Conservation (phyloP, 2,329 filamentous ascomycete genomes). For the Cercospora citrullina region DNA sequence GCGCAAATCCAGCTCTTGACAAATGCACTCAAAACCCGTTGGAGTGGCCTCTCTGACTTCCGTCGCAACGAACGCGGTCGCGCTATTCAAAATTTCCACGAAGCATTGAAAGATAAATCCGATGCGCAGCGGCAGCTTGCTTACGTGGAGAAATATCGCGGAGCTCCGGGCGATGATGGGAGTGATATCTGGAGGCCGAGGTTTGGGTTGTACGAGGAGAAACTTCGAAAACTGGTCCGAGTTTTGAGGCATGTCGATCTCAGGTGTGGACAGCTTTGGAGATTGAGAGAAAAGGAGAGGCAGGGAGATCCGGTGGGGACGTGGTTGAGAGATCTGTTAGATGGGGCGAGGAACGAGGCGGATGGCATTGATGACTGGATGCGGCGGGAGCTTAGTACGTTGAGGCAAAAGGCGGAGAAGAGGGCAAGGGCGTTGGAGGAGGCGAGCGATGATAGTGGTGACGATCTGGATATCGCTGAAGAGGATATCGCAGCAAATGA, state of each 20-base stretch:
- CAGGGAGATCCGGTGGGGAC: neutral
- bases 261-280: neutral
- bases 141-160: neutral
- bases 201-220: slow-evolving; percentile 3
- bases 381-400: neutral
- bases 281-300: neutral
- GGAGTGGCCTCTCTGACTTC: neutral
- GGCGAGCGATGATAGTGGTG: neutral
- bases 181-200: neutral
- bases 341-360: neutral
- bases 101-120: neutral
- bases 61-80: neutral
- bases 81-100: neutral
- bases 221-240: neutral
- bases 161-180: neutral
- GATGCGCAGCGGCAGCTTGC: neutral
- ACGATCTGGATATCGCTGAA: neutral
- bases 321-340: neutral
- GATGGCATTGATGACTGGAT: neutral
- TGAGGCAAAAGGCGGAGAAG: neutral
- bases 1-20: neutral
- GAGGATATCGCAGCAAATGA: neutral
- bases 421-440: neutral
- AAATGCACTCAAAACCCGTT: neutral
- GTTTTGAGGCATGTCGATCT: neutral